Base-by-base conservation (phyloP, 192 early-diverging fungal species). In the Polychytrium aggregatum region DNA sequence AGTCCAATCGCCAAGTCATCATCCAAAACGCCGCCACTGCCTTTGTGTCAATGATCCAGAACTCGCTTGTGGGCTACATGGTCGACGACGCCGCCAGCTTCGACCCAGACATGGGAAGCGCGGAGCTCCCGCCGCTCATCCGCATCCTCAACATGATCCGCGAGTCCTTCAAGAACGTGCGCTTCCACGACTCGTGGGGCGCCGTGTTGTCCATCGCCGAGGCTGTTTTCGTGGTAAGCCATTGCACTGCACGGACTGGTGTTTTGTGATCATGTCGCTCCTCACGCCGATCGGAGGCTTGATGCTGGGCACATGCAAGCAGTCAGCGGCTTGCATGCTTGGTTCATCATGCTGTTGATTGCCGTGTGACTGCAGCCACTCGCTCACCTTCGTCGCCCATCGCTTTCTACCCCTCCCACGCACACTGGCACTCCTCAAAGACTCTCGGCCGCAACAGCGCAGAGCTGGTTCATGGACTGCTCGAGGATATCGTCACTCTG, bases 171-270 rank as follows among this genome's bases (percentile, higher is more conserved):
- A 53, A 16, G 30, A 78, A 80, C n/a, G 79, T 93, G 52, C 78
- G 78, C 40, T 92, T 78, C 70, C 75, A 84, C 45, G 73, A 83
- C 44, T 72, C 88, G 4, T 93, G 92, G 88, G 68, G 76, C n/a
- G 70, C 78, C n/a, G 69, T 97, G 13, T 72, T 95, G 38, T 49
- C 68, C 24, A 68, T 95, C 14, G 55, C 82, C 36, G 86, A 83
- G 40, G 68, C 84, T 27, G 60, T 91, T 21, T 86, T 92, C 29
- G 54, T 66, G 38, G 67, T 70, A 11, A 4, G 22, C 45, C 28
- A 4, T 26, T 51, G 18, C 2, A 10, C 37, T 50, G 2, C 16
- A 22, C 9, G 13, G 30, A 18, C 1, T 13, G 16, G 18, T 37
- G 2, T 36, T 21, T 31, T 14, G 10, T 10, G 16, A 42, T 1